Base-by-base conservation (phyloP, 257 asterid species). In the Marsdenia floribunda region DNA sequence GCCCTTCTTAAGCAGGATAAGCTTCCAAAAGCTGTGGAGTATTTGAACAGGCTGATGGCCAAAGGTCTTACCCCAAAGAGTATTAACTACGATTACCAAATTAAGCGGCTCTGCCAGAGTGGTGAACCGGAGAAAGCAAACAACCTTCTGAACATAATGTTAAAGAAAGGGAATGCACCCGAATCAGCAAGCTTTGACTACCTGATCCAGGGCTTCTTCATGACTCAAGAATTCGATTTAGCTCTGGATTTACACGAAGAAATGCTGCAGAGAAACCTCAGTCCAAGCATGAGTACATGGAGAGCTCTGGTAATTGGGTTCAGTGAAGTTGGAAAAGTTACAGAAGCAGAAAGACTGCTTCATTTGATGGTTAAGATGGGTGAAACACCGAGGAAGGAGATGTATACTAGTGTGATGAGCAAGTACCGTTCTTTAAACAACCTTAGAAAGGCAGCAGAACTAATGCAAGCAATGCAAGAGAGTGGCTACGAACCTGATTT, bases 401-500 rank as follows among this genome's bases (percentile, higher is more conserved):
- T 82, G 70, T 95, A 89, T 70, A 50, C 78, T 50, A 46, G 82
- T 1, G 81, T 95, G 85, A 83, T 95, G 53, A 68, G 78, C 18
- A 71, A 73, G 83, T 87, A 86, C 50, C 79, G 91, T 46, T 74
- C 80, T 5, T 85, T 68, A 26, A 90, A 85, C 37, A 87, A 88
- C 73, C 37, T 76, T 15, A 68, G 72, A 46, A 90, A 88, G 82
- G 88, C 89, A 1, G 86, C 92, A 6, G 83, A 84, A 65, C 74
- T 90, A 16, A 63, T 95, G 80, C 80, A 76, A 50, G 70, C 77
- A 37, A 95, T 95, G 99, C 97, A 95, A 80, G 76, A 83, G 82
- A 80, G 72, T 72, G 99, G 98, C 0, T 82, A 86, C 60, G 90
- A 73, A 54, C 97, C 96, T 6, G 97, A 92, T 59, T 95, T 95